phyloP scores from a whole-genome alignment of 768 basidiomycete species.

The Xanthoconium purpureum region DNA sequence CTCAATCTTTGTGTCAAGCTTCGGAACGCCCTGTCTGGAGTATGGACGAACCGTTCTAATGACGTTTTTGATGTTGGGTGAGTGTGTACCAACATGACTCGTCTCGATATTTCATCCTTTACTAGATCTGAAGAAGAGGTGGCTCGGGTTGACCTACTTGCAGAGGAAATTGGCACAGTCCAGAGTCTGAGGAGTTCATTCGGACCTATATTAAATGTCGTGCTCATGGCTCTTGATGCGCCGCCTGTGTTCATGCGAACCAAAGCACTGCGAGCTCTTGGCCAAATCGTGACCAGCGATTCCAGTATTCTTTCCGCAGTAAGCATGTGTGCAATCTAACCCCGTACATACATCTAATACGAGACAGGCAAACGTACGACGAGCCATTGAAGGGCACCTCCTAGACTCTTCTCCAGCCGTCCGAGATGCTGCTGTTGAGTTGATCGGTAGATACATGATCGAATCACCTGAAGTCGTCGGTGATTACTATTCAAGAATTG shows the following conservation, averaged over 20 bases:
- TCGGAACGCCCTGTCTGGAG: conserved; percentile 60
- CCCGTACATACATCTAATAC: conserved; percentile 1
- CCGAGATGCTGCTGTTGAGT: conserved; percentile 93
- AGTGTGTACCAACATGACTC: conserved; percentile 12
- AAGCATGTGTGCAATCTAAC: conserved; percentile 23
- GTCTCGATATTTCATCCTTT: conserved; percentile 5
- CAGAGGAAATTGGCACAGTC: conserved; percentile 73
- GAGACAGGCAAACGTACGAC: conserved; percentile 68
- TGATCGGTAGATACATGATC: conserved; percentile 97
- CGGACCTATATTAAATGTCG: conserved; percentile 75
- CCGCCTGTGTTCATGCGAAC: conserved; percentile 90
- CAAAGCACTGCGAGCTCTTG: conserved; percentile 87
- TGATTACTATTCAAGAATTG: conserved; percentile 85
- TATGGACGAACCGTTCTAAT: conserved; percentile 66
- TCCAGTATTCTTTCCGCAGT: conserved; percentile 77
- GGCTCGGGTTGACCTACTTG: conserved; percentile 60
- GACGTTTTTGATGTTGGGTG: conserved; percentile 87
- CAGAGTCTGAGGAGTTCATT: conserved; percentile 79
- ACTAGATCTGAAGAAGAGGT: conserved; percentile 70
- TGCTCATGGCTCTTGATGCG: conserved; percentile 78
- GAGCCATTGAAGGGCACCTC: conserved; percentile 85
- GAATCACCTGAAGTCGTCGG: conserved; percentile 84
- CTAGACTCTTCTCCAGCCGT: conserved; percentile 91
- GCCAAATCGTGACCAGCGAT: conserved; percentile 87
- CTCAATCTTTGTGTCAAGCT: conserved; percentile 51